Evolutionary conservation across 495 filamentous ascomycete species (phyloP).

Genomic region (Xylaria grammica): DNA sequence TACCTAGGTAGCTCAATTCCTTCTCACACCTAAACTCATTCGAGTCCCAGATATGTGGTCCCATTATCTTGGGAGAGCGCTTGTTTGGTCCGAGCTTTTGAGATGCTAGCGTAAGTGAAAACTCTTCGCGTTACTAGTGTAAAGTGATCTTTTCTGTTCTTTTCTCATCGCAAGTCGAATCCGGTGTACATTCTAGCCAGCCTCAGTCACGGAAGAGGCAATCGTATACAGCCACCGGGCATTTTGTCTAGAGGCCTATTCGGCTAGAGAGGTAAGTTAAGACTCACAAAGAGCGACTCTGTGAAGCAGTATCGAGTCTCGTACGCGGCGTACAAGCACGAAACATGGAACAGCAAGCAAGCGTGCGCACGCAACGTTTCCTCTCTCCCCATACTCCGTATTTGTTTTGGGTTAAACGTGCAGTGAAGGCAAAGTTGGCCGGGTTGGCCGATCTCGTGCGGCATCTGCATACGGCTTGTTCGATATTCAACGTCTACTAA

Average conservation of each 20-base stretch:
- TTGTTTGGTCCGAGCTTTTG: constrained; percentile 19
- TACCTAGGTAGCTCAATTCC: too few species aligned
- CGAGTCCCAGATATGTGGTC: constrained; percentile 1
- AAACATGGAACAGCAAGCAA: not conserved
- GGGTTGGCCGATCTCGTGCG: not conserved
- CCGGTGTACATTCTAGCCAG: not conserved
- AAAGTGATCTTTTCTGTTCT: too few species aligned
- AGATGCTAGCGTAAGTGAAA: constrained; percentile 7
- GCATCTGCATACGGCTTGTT: too few species aligned
- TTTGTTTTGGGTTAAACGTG: too few species aligned
- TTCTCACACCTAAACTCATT: too few species aligned
- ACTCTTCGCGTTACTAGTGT: constrained; percentile 14
- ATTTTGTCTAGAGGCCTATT: not conserved
- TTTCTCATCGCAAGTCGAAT: too few species aligned
- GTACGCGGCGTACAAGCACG: not conserved
- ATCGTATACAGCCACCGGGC: not conserved
- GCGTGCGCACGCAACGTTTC: too few species aligned
- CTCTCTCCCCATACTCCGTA: too few species aligned
- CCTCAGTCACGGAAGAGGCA: not conserved
- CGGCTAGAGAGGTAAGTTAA: not conserved
- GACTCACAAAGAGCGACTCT: not conserved
- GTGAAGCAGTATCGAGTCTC: not conserved
- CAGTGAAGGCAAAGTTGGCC: not conserved
- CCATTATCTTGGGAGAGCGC: not conserved
- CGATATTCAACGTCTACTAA: too few species aligned